Conservation (phyloP, 2,329 filamentous ascomycete genomes). For the Trichophyton simii region DNA sequence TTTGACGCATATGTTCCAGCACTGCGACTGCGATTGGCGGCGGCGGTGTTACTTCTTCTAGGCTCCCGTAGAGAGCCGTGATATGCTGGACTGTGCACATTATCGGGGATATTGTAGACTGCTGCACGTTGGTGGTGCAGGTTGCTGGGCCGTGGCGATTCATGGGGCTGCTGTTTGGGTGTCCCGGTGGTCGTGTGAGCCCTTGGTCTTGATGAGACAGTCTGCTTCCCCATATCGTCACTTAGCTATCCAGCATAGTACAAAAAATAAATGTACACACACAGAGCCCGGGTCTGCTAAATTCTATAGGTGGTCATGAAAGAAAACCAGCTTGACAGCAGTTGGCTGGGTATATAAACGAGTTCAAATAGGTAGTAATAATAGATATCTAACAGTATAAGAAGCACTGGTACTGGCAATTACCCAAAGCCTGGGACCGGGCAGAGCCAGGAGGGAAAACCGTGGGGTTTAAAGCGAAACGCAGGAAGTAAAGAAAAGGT, state of each 20-base stretch:
- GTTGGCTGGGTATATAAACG: background rate
- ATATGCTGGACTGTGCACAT: background rate
- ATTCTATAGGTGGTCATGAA: background rate
- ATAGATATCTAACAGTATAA: too few species aligned
- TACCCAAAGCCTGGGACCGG: background rate
- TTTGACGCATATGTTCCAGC: background rate
- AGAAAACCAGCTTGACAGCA: background rate
- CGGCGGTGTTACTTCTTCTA: background rate
- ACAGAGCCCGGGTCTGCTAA: background rate
- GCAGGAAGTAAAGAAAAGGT: background rate
- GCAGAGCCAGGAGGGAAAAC: background rate
- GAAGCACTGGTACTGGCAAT: background rate
- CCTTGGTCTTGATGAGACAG: background rate
- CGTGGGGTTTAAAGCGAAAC: slow-evolving; percentile 2
- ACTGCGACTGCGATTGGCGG: background rate
- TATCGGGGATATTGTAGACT: background rate
- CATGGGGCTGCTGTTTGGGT: background rate
- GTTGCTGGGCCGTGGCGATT: background rate
- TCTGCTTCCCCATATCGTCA: background rate
- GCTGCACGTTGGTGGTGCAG: background rate
- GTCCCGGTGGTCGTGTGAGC: background rate
- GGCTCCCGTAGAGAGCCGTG: background rate
- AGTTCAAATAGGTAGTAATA: background rate
- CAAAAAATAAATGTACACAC: background rate
- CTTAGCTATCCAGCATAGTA: background rate